Base-by-base conservation (phyloP, 2,329 filamentous ascomycete genomes). In the Tolypocladium pustulatum region DNA sequence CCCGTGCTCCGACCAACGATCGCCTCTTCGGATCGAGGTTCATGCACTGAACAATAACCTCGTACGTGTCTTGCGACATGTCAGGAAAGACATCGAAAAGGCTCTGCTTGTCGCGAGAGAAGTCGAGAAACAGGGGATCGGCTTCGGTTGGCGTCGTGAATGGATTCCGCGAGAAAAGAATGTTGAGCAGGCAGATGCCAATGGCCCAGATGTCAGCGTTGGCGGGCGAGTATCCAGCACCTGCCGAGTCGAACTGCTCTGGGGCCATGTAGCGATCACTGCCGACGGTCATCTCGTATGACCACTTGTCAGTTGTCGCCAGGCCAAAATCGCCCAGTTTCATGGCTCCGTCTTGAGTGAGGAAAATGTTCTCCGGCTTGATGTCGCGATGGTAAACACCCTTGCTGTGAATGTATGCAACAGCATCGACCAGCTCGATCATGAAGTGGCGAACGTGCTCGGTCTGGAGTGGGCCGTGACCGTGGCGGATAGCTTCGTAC, bases 211-310 rank as follows among this genome's bases (percentile, higher is more conserved):
- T 86, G 72, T 99, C 94, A 56, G 94, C 94, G 75, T 94, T 86
- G 53, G 90, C 90, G 54, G 94, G 92, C 58, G 91, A 93, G 76
- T 99, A 99, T 60, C 94, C 94, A 62, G 83, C 85, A 62, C 87
- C 87, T 65, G 87, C 85, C 57, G 92, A 91, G 72, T 97, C 93
- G 68, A 94, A 97, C 74, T 99, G 94, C 75, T 99, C 94, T 6
- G 94, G 94, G 58, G 94, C 92, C 94, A 99, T 99, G 78, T 99
- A 99, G 58, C 94, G 91, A 71, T 99, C 94, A 71, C 94, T 97
- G 64, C 94, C 94, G 54, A 99, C 94, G 62, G 90, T 94, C 63
- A 88, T 87, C 78, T 99, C 94, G 67, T 89, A 89, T 30, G 90
- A 95, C 91, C 91, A 96, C 66, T 86, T 81, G 61, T 96, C 91